Evolutionary conservation across 1,284 basidiomycete species (phyloP).

Genomic region (Moesziomyces sp.): DNA sequence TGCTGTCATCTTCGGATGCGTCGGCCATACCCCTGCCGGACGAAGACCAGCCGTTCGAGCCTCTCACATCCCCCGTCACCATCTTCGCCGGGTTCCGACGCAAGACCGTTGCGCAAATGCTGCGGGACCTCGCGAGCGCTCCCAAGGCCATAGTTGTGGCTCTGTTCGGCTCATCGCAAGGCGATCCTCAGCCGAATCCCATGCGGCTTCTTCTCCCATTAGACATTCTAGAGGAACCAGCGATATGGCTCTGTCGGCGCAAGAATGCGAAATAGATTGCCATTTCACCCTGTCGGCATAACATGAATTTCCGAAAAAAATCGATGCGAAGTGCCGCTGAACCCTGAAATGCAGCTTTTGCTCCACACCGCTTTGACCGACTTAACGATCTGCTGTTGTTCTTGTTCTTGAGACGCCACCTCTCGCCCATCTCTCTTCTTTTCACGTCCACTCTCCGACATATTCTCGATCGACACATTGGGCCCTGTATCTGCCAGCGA

Average conservation of each 20-base stretch:
- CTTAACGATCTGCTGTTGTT: too few species aligned
- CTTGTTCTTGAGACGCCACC: too few species aligned
- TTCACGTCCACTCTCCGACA: too few species aligned
- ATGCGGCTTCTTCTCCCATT: constrained; percentile 22
- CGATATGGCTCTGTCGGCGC: constrained; percentile 37
- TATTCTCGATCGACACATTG: too few species aligned
- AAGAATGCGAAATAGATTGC: constrained; percentile 3
- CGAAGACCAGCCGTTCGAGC: constrained; percentile 33
- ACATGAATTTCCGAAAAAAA: neutral
- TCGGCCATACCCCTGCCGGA: constrained; percentile 1
- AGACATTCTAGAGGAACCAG: constrained; percentile 21
- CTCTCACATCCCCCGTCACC: constrained; percentile 11
- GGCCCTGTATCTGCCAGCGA: too few species aligned
- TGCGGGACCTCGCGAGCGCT: constrained; percentile 9
- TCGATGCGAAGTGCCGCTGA: neutral
- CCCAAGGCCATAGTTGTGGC: neutral
- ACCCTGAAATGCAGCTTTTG: neutral
- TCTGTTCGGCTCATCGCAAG: neutral
- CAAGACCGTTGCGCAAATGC: constrained; percentile 17
- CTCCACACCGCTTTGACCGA: neutral
- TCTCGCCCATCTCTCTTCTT: neutral
- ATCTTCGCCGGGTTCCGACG: constrained; percentile 25
- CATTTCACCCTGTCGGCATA: neutral
- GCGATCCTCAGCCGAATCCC: neutral
- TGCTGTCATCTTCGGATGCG: constrained; percentile 3